phyloP scores from a whole-genome alignment of 371 early-diverging fungal genomes.

The Parasitella parasitica region DNA sequence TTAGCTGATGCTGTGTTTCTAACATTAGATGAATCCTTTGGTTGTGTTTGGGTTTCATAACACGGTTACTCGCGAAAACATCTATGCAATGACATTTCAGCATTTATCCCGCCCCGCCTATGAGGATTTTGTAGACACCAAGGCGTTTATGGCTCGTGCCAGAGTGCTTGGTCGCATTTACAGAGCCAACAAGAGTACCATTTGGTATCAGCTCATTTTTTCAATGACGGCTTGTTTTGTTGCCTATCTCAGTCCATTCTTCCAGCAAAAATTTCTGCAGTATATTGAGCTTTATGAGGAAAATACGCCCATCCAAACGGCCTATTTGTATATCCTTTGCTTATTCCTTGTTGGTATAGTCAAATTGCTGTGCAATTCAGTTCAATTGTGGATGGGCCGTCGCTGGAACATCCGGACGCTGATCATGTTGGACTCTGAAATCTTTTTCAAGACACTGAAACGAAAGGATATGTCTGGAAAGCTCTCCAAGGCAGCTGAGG shows the following conservation, averaged over 20 bases:
- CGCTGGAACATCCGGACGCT: constrained; percentile 49
- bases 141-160: not conserved
- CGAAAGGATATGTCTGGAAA: constrained; percentile 53
- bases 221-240: constrained; percentile 34
- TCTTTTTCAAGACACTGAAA: constrained; percentile 49
- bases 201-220: constrained; percentile 37
- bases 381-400: constrained; percentile 50
- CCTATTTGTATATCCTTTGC: constrained; percentile 46
- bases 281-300: constrained; percentile 35
- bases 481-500: constrained; percentile 5
- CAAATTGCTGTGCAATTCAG: constrained; percentile 35
- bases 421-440: constrained; percentile 52
- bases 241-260: constrained; percentile 40
- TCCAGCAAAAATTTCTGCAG: constrained; percentile 41
- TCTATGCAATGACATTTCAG: constrained; percentile 36
- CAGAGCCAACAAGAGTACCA: constrained; percentile 21
- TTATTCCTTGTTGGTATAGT: constrained; percentile 44
- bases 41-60: constrained; percentile 32
- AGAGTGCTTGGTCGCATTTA: constrained; percentile 27
- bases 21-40: constrained; percentile 33
- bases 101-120: constrained; percentile 30
- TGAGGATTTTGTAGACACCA: constrained; percentile 21
- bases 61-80: constrained; percentile 17
- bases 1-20: too few relatives aligned
- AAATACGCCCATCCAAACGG: constrained; percentile 27